Evolutionary conservation across 495 filamentous ascomycete species (phyloP).

Genomic region (Xeromyces bisporus): DNA sequence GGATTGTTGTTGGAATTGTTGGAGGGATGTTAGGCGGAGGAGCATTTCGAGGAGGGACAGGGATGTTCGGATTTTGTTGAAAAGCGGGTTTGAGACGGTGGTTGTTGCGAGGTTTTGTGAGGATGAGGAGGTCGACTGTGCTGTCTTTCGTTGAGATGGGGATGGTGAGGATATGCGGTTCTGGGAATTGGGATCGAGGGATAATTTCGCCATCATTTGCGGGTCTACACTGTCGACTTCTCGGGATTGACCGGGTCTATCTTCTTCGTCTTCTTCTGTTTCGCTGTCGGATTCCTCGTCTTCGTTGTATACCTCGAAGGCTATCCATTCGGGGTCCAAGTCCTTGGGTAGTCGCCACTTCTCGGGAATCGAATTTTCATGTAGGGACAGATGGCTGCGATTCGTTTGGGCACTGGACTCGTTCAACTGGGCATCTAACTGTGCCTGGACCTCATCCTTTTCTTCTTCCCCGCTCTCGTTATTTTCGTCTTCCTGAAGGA

Average conservation of each 20-base stretch:
- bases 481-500: constrained; percentile 5
- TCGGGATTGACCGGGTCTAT: constrained; percentile 7
- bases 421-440: constrained; percentile 51
- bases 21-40: constrained; percentile 79
- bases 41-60: constrained; percentile 90
- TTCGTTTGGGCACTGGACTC: constrained; percentile 21
- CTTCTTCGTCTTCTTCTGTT: constrained; percentile 32
- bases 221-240: constrained; percentile 19
- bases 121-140: constrained; percentile 1
- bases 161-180: constrained; percentile 9
- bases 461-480: constrained; percentile 15
- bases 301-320: constrained; percentile 73
- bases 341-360: constrained; percentile 57
- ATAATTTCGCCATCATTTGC: constrained; percentile 24
- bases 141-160: constrained; percentile 6
- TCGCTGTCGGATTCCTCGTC: constrained; percentile 42
- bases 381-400: constrained; percentile 10
- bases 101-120: constrained; percentile 10
- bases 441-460: constrained; percentile 38
- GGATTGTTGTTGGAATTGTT: constrained; percentile 88
- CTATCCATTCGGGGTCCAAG: constrained; percentile 89
- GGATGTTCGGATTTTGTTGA: constrained; percentile 52
- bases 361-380: constrained; percentile 23
- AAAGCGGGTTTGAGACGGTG: constrained; percentile 23
- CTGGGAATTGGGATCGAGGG: constrained; percentile 12